Percentiles rank a stretch among this genome's conserved stretches.
These are phyloP conservation scores for Globisporangium yorkense DNA, from an alignment of 352 stramenopile genomes.

Conservation along the genomic window DNA sequence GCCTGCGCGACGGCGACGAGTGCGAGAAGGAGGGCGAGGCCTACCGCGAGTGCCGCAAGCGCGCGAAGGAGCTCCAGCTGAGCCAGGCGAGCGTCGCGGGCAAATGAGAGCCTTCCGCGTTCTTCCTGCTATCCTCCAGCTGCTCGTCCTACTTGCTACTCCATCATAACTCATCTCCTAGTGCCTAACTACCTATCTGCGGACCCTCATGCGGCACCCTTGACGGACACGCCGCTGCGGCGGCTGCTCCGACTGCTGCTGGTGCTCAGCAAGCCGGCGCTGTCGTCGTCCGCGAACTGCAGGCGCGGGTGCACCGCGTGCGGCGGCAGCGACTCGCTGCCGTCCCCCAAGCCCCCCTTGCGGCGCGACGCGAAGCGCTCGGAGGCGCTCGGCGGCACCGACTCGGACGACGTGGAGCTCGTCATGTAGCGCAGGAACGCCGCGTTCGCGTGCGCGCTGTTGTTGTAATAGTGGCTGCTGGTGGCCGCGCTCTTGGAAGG, in stretches of 20 bases:
- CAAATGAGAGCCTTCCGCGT: neutral
- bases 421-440: constrained; percentile 15
- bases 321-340: neutral
- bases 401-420: constrained; percentile 11
- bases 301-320: neutral
- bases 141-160: neutral
- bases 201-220: constrained; percentile 1
- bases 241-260: constrained; percentile 12
- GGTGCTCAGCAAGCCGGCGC: constrained; percentile 2
- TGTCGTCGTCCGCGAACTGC: constrained; percentile 23
- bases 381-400: constrained; percentile 7
- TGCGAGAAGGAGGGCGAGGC: constrained; percentile 55
- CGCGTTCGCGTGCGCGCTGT: constrained; percentile 8
- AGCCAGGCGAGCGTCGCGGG: constrained; percentile 14
- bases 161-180: neutral
- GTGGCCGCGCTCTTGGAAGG: constrained; percentile 17
- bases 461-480: constrained; percentile 17
- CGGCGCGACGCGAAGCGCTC: constrained; percentile 9
- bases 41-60: constrained; percentile 57
- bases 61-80: constrained; percentile 30
- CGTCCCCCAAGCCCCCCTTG: constrained; percentile 12
- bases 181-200: neutral
- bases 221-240: constrained; percentile 13
- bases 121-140: neutral
- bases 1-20: constrained; percentile 65